Evolutionary conservation across 2,329 filamentous ascomycete genomes (phyloP), one percentile per base, ranked within the genome.

Genomic region (Fusarium transvaalense): DNA sequence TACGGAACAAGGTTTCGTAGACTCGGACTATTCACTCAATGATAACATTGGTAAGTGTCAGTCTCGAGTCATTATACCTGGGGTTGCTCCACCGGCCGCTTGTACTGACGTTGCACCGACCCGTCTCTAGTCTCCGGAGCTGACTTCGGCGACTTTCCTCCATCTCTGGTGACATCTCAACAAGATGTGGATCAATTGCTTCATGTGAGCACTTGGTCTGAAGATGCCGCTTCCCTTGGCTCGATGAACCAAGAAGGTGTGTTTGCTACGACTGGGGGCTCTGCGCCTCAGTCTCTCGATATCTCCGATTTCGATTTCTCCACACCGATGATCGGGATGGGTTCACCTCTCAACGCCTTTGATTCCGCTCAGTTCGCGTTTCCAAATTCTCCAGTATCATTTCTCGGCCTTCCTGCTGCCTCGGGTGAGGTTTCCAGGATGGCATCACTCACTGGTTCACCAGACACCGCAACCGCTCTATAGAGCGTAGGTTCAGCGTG

Each of bases 11-110:
- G 38, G 42, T 47, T 57, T 61, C 53, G 56, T 56, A 58, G 68
- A 41, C 64, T 71, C 61, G 70, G 60, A 46, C 58, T 58, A 72
- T 50, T 37, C 32, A 29, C 48, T 48, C 38, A 42, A 39, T 47
- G 10, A 62, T 72, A 51, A 50, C 38, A 42, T 37, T 47, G 10
- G 66, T 72, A 51, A 50, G 70, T 71, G 48, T 56, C 48, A 53
- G 21, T 29, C 34, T 59, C 27, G 41, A 56, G 62, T 68, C 43
- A 59, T 64, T 48, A 45, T 65, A 27, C 59, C 42, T 67, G 27
- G 29, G 41, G 42, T 23, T 54, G 14, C 61, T 64, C 61, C 61
- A 65, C 61, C 13, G 3, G 14, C 37, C 35, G 15, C 25, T 25
- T 60, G 27, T 47, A 37, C 61, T 64, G 53, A 64, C 45, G 39